A percentile compares a stretch with the other conserved stretches of the same genome.
These are phyloP conservation scores for Globisporangium cederbergense DNA, from an alignment of 352 stramenopile genomes.

Conservation along the genomic window DNA sequence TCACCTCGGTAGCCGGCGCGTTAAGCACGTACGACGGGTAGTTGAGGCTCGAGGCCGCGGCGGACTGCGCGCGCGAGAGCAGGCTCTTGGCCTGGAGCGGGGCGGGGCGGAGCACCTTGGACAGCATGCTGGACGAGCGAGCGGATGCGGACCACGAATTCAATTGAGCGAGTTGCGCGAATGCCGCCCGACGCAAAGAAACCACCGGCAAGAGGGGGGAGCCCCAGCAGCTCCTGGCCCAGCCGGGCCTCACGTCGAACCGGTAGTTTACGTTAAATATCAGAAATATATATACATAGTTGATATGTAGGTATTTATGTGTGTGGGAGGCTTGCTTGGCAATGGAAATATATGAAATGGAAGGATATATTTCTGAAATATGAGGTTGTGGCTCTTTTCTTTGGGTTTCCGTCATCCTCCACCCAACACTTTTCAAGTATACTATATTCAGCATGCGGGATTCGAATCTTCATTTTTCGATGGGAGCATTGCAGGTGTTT, in stretches of 20 bases:
- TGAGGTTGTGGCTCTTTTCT: conserved; percentile 4
- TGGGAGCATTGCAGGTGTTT: background rate
- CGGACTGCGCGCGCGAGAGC: conserved; percentile 68
- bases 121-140: conserved; percentile 41
- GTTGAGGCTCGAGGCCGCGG: conserved; percentile 61
- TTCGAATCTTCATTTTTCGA: background rate
- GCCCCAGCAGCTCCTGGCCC: background rate
- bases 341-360: background rate
- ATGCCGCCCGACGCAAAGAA: conserved; percentile 11
- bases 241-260: conserved; percentile 12
- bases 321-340: background rate
- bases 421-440: background rate
- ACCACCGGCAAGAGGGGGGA: conserved; percentile 9
- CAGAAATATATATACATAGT: background rate
- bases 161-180: conserved; percentile 15
- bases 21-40: conserved; percentile 91
- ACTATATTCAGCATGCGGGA: conserved; percentile 5
- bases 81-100: conserved; percentile 25
- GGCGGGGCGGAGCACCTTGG: conserved; percentile 56
- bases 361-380: background rate
- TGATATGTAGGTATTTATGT: background rate
- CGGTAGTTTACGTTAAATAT: background rate
- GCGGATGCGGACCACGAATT: conserved; percentile 19
- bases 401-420: background rate
- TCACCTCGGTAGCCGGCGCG: conserved; percentile 95